Percentiles rank a stretch among this genome's conserved stretches.
These are phyloP conservation scores for Colletotrichum neosansevieriae DNA, from an alignment of 2,329 filamentous ascomycete species.

Conservation along the genomic window DNA sequence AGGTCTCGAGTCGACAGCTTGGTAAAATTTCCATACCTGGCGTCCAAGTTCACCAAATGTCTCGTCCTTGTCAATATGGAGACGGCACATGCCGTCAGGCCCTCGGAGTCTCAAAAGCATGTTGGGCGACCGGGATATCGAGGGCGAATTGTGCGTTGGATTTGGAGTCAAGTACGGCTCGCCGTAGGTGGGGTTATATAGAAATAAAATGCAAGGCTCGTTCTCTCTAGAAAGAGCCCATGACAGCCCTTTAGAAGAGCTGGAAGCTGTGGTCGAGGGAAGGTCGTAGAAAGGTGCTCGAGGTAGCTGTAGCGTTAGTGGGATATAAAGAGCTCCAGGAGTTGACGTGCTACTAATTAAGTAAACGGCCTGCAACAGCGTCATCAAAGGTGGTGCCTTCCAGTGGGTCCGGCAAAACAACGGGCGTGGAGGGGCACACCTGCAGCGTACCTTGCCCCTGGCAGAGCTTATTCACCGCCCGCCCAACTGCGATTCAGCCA, in stretches of 20 bases:
- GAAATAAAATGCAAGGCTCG: slow-evolving; percentile 3
- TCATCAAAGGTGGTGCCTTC: slow-evolving; percentile 42
- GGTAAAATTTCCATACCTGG: slow-evolving; percentile 54
- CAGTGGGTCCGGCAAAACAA: slow-evolving; percentile 39
- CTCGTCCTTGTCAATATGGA: slow-evolving; percentile 80
- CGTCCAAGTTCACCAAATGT: slow-evolving; percentile 75
- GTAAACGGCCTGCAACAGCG: slow-evolving; percentile 32
- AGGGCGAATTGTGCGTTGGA: slow-evolving; percentile 2
- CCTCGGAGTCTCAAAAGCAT: slow-evolving; percentile 92
- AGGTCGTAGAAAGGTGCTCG: slow-evolving; percentile 10
- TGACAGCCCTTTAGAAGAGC: slow-evolving; percentile 6
- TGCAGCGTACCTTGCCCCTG: slow-evolving; percentile 22
- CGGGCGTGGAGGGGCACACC: slow-evolving; percentile 26
- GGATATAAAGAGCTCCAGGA: slow-evolving; percentile 28
- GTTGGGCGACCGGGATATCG: slow-evolving; percentile 44
- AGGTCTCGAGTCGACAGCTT: slow-evolving; percentile 38
- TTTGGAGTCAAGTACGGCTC: neutral
- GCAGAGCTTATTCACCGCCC: slow-evolving; percentile 36
- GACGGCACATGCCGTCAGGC: slow-evolving; percentile 91
- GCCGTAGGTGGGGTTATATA: slow-evolving; percentile 12
- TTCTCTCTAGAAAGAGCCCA: slow-evolving; percentile 13
- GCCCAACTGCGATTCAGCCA: slow-evolving; percentile 11
- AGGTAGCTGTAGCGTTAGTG: slow-evolving; percentile 30
- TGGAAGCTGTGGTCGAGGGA: slow-evolving; percentile 18
- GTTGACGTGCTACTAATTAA: slow-evolving; percentile 17